Conservation (phyloP, 2,329 filamentous ascomycete species). For the Botrytis paeoniae region DNA sequence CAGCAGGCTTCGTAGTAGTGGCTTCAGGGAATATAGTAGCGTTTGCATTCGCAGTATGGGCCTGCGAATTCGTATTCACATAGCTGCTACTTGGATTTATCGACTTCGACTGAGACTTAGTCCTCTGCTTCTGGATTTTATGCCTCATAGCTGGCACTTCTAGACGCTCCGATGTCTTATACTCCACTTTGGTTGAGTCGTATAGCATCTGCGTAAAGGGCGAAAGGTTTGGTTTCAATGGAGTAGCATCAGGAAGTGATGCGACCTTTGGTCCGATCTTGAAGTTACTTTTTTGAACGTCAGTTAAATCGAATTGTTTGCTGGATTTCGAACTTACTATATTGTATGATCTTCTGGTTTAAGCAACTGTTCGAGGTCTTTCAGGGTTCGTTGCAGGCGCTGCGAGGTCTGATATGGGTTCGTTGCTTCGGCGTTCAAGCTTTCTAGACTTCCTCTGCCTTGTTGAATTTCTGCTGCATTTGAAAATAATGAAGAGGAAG, state of each 20-base stretch:
- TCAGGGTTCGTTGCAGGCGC: slow-evolving; percentile 66
- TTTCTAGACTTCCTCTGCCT: slow-evolving; percentile 55
- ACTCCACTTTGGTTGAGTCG: slow-evolving; percentile 33
- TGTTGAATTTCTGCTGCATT: slow-evolving; percentile 52
- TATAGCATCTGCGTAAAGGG: slow-evolving; percentile 37
- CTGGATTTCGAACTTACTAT: slow-evolving; percentile 39
- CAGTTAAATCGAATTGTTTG: slow-evolving; percentile 26
- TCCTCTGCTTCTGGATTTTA: slow-evolving; percentile 20
- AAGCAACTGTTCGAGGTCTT: slow-evolving; percentile 72
- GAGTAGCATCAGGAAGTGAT: slow-evolving; percentile 19
- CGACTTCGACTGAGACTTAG: slow-evolving; percentile 26
- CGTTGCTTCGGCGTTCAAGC: slow-evolving; percentile 67
- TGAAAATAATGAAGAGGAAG: slow-evolving; percentile 50
- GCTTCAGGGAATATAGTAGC: slow-evolving; percentile 16
- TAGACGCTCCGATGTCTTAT: slow-evolving; percentile 6
- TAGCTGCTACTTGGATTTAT: slow-evolving; percentile 18
- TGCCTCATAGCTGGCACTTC: slow-evolving; percentile 13
- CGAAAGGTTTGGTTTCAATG: slow-evolving; percentile 30
- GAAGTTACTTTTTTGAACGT: slow-evolving; percentile 50
- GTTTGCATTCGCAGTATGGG: slow-evolving; percentile 2
- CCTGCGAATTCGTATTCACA: slow-evolving; percentile 9
- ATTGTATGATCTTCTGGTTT: slow-evolving; percentile 67
- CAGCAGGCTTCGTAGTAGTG: slow-evolving; percentile 15
- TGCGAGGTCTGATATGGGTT: slow-evolving; percentile 57
- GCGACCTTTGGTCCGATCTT: slow-evolving; percentile 45